Base-by-base conservation (phyloP, 148 eudicot genomes). In the Amaranthus palmeri region DNA sequence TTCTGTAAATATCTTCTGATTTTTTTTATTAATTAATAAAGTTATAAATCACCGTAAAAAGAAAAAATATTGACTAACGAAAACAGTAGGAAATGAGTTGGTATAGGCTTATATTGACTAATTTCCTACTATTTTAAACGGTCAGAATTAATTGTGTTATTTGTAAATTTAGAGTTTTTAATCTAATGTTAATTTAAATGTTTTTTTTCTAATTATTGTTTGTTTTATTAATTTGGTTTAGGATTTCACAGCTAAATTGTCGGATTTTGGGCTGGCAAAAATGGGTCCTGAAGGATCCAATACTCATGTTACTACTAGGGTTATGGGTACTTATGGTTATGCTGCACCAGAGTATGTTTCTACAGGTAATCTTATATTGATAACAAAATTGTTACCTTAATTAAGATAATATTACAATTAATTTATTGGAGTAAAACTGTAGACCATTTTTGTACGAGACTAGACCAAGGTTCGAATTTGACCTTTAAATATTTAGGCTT, bases 261-360 rank as follows among this genome's bases (percentile, higher is more conserved):
- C 97, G 4, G 98, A 95, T 76, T 95, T 95, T 73, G 98, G 98
- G 75, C 81, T 95, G 9, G 98, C 97, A 48, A 91, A 78, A 72
- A 91, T 95, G 97, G 98, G 97, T n/a, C 98, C 97, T 12, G 96
- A 93, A 86, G 98, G 98, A 80, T 95, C 97, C 51, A 72, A 91
- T 52, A 86, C 98, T 11, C 98, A 95, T 77, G 98, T 91, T 4
- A 91, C 97, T 4, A 95, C 98, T 47, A 77, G 98, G 56, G 97
- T 95, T 3, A 95, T 95, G 98, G 98, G 98, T 7, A 95, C 98
- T 2, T 89, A 95, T 69, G 98, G 98, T 25, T 95, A 95, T 78
- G 98, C 98, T 48, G 98, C 98, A 53, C 98, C 98, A 3, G 98
- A 95, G 75, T 95, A 95, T 69, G 91, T 95, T 49, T 85, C 80